Percentiles rank a stretch among this genome's conserved stretches.
Conservation (phyloP, 768 basidiomycete genomes). For the Termitomyces sp. region DNA sequence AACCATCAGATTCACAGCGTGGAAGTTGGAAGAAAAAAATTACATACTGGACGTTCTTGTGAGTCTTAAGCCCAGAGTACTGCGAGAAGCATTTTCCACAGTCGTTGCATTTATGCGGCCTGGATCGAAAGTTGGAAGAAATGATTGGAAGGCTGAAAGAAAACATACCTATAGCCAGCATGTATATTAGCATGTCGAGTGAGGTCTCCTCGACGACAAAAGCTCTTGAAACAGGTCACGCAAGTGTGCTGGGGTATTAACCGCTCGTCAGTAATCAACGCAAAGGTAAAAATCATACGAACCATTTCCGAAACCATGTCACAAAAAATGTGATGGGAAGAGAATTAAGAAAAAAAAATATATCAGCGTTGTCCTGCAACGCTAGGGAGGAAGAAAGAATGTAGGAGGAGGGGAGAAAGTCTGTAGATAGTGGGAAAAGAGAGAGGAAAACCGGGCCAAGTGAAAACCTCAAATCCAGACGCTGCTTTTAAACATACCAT, state of each 20-base stretch:
- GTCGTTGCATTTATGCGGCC: conserved; percentile 43
- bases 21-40: not conserved
- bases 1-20: not conserved
- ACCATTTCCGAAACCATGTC: conserved; percentile 11
- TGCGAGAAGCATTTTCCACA: conserved; percentile 59
- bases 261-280: not conserved
- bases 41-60: conserved; percentile 61
- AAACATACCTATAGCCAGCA: conserved; percentile 42
- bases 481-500: conserved; percentile 9
- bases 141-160: not conserved
- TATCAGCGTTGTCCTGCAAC: conserved; percentile 24
- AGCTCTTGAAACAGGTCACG: conserved; percentile 39
- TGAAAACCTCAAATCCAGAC: conserved; percentile 4
- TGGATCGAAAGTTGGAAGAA: conserved; percentile 16
- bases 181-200: conserved; percentile 51
- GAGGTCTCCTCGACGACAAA: conserved; percentile 55
- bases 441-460: conserved; percentile 10
- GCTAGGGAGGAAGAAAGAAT: conserved; percentile 11
- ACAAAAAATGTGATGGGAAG: conserved; percentile 2
- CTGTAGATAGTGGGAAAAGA: conserved; percentile 9
- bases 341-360: conserved; percentile 5
- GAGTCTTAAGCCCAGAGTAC: conserved; percentile 54
- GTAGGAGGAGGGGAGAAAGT: conserved; percentile 10
- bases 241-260: conserved; percentile 29
- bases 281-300: not conserved